Evolutionary conservation across 257 asterid species (phyloP), one percentile per base, ranked within the genome.

Genomic region (Scutellaria galericulata): DNA sequence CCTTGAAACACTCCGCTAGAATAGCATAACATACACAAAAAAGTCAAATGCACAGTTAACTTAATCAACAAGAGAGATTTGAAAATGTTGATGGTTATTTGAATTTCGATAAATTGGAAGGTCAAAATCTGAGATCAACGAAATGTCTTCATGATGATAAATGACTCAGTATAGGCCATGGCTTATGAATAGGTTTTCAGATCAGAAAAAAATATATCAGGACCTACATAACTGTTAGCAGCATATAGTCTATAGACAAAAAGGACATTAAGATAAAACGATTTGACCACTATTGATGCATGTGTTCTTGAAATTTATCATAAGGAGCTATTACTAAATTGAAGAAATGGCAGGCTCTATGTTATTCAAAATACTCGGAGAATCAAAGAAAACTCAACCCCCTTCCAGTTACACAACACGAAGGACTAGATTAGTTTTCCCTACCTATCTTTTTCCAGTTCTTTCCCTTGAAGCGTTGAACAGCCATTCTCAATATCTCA

Each of bases 401-500:
- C 52, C 22, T 77, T 71, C 68, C 58, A 75, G 64, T 70, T 72
- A 68, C 35, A 70, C 61, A 40, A 68, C 47, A 42, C 31, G 54
- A 66, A 78, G 73, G 65, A 64, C 18, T 24, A 41, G 53, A 18
- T 75, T 71, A 83, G 83, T 82, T 83, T 64, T 41, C 67, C 67
- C 72, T 71, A 67, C 98, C 98, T 84, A 93, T 93, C 86, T 91
- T 91, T 75, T 91, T 94, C 99, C 99, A 94, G 81, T 91, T 94
- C 74, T 94, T 94, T 27, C 97, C 99, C 59, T 91, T 89, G 79
- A 83, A 94, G 45, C 89, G 96, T 35, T 91, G 92, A 66, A 94
- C 99, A 79, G 97, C 97, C 79, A 80, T 83, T 60, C 88, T 79
- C 78, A 94, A 84, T 70, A 83, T 81, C 71, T 94, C 97, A 73